Evolutionary conservation across 1,284 basidiomycete species (phyloP), one percentile per base, ranked within the genome.

Genomic region (Sutorius eximius): DNA sequence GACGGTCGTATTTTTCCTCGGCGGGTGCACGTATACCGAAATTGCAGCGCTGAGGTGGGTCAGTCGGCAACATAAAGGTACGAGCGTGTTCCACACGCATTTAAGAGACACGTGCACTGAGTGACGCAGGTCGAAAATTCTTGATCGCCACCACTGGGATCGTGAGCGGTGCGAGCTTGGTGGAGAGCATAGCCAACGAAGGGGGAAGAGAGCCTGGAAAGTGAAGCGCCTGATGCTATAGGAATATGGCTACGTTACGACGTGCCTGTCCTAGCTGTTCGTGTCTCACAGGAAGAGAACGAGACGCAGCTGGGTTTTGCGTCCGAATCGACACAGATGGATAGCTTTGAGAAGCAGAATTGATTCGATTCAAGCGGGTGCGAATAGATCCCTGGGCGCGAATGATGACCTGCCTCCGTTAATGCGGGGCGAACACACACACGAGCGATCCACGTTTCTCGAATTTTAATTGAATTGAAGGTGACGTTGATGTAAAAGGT

Each of bases 11-110:
- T 98, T 98, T 75, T 98, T 98, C 82, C 75, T 99, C n/a, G 97
- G 97, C 34, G 97, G 97, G 3, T 95, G 95, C 70, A 99, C 97
- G 7, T 97, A 92, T 66, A 95, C 96, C 8, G 97, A 99, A 76
- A 91, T 99, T 52, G 88, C 95, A 20, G 95, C 96, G 10, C 71
- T 99, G 61, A 80, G 97, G 66, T 97, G 93, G 89, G 89, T 96
- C 71, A 82, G 84, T 56, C 81, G 85, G 62, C 92, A 94, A 70
- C 87, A 87, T 59, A 82, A 82, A 76, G 91, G 94, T 83, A 61
- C 6, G 75, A 59, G 15, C 43, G 45, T 45, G 55, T 51, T 57
- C 43, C 53, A 55, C 45, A 30, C 3, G 1, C 3, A 18, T 53
- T 61, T 46, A 42, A 40, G 44, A 43, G 18, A 45, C 33, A 27